Conservation (phyloP, 2,329 filamentous ascomycete genomes). For the Didymellaceae sp. region DNA sequence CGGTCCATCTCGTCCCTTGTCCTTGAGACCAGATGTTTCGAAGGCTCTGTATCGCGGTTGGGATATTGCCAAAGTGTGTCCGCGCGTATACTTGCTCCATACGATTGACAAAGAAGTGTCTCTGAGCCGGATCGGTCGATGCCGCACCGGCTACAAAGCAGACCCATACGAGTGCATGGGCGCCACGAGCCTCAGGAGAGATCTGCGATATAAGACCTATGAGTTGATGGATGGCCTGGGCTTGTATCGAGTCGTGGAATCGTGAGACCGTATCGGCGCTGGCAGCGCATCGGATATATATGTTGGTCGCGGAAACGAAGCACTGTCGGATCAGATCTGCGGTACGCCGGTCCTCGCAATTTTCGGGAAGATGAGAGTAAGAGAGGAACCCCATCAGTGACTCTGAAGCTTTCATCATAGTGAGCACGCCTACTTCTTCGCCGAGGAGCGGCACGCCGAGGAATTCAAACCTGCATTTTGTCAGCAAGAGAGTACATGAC, state of each 20-base stretch:
- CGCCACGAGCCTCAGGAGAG: constrained; percentile 15
- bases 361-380: constrained; percentile 11
- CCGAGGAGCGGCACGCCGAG: constrained; percentile 26
- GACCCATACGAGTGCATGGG: constrained; percentile 29
- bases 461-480: constrained; percentile 20
- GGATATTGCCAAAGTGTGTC: constrained; percentile 29
- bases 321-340: constrained; percentile 22
- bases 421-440: constrained; percentile 16
- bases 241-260: constrained; percentile 6
- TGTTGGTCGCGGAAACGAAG: constrained; percentile 21
- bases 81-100: constrained; percentile 24
- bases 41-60: constrained; percentile 21
- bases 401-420: constrained; percentile 15
- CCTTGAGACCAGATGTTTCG: constrained; percentile 20
- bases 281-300: constrained; percentile 23
- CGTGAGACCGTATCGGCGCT: not conserved
- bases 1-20: constrained; percentile 17
- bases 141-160: constrained; percentile 31
- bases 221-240: constrained; percentile 14
- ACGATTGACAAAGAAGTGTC: constrained; percentile 22
- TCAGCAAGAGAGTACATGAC: not conserved
- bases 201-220: constrained; percentile 18
- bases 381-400: constrained; percentile 22
- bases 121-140: constrained; percentile 16
- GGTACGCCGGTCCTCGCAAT: constrained; percentile 15